Conservation (phyloP, 306 rosid species). For the Pyrus communis region DNA sequence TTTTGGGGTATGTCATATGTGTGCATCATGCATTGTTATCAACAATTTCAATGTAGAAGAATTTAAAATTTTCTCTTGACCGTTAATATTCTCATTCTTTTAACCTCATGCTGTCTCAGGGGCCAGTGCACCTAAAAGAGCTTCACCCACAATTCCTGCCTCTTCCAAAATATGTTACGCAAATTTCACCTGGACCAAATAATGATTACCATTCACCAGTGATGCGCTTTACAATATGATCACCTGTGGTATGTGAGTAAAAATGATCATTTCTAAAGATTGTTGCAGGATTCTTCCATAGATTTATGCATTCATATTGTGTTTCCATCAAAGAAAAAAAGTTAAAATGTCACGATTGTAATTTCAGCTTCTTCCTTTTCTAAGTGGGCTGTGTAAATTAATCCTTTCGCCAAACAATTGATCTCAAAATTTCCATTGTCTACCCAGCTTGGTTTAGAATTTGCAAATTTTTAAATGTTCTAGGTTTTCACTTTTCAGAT, state of each 20-base stretch:
- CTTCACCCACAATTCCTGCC: conserved; percentile 53
- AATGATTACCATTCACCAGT: conserved; percentile 69
- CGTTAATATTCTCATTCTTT: conserved; percentile 6
- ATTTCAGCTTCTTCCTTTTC: neutral
- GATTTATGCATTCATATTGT: neutral
- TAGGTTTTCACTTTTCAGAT: neutral
- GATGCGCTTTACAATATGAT: conserved; percentile 77
- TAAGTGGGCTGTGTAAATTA: neutral
- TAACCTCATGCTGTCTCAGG: conserved; percentile 43
- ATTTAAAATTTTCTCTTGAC: neutral
- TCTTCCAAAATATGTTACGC: conserved; percentile 74
- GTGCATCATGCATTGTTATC: conserved; percentile 10
- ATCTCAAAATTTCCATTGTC: neutral
- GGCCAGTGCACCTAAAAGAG: conserved; percentile 43
- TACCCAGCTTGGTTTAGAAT: neutral
- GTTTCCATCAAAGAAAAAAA: neutral
- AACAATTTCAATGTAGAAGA: conserved; percentile 5
- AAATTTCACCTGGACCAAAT: conserved; percentile 86
- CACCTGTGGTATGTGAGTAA: conserved; percentile 71
- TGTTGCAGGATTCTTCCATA: neutral
- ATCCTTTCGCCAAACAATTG: neutral
- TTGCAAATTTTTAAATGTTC: neutral
- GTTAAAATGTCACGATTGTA: neutral
- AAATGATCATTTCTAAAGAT: neutral
- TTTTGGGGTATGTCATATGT: neutral